Base-by-base conservation (phyloP, 1,284 basidiomycete genomes). In the Pseudozyma hubeiensis region DNA sequence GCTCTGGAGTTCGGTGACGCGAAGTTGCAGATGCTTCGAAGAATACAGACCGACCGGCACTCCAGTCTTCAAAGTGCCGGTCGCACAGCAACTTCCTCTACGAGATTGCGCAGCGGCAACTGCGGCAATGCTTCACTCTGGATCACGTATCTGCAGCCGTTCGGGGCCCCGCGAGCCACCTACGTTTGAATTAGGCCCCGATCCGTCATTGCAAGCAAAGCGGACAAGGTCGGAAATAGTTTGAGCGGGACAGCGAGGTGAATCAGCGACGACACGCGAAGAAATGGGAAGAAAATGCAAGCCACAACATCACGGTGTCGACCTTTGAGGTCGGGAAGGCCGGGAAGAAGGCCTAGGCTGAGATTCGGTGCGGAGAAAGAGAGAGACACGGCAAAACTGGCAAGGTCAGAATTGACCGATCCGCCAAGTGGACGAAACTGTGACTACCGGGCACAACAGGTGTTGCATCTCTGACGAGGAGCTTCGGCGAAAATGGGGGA, bases 221-320 rank as follows among this genome's bases (percentile, higher is more conserved):
- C 56, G 63, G 63, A 59, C 43, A 54, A 55, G 56, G 35, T 45
- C 63, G 63, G 63, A 59, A 59, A 55, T 59, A 54, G 46, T 34
- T 9, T 34, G 44, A 34, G 33, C 33, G 52, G 45, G 11, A 40
- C 11, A 31, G 53, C 41, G 35, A 44, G 33, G 41, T 54, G 53
- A 63, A 55, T 62, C 59, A 62, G 46, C 52, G 16, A 11, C 40
- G 17, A 41, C 14, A 41, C 11, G 13, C 10, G 40, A 41, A 17
- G n/a, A 17, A 41, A 37, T 37, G 8, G 35, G 35, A 37, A 37
- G 35, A 37, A 37, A 37, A 24, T 24, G 24, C 24, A 24, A 24
- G 24, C 24, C 24, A 24, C 24, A 1, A 24, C 24, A 24, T 24
- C 24, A 24, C 24, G 24, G 24, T 24, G 24, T 24, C n/a, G n/a